Evolutionary conservation across 331 rosid species (phyloP), one percentile per base, ranked within the genome.

Genomic region (Quercus tomentella): DNA sequence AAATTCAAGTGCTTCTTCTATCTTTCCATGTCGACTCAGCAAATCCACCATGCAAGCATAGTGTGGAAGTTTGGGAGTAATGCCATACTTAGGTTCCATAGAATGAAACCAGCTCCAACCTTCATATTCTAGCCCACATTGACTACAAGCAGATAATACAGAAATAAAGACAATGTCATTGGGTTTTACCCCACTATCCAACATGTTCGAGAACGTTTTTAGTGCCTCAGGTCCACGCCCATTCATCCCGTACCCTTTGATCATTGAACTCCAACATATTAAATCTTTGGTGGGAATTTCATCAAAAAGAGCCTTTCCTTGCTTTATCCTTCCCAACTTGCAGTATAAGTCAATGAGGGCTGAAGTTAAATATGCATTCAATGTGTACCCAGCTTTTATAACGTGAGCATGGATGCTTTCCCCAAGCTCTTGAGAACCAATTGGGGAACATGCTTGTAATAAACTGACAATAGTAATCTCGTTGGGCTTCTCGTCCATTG

Each of bases 101-200:
- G 75, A 73, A 73, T 33, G 67, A 80, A 80, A 80, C 83, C 78
- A 80, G 17, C 30, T 65, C 83, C 83, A 20, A 26, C 79, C 58
- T 63, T 74, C 75, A 61, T 55, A 55, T 65, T 74, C 79, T 22
- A 80, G 54, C 11, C 75, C 70, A 55, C 79, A 80, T 22, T 73
- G 70, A 65, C 58, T 54, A 66, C 75, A 80, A 80, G 83, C 56
- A 22, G 79, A 80, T 80, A 65, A 35, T 58, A 80, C 57, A 80
- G 74, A 73, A 43, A 74, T 3, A 41, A 80, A 73, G 76, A 73
- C 57, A 41, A 33, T 37, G 4, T 26, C 73, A 54, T 80, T 80
- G 41, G 79, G 83, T 67, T 73, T 45, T 4, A 80, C 26, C 28
- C 79, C 74, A 22, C 54, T 17, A 12, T 70, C 49, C 60, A 73